Conservation (phyloP, 148 eudicot species). For the Cornus controversa region DNA sequence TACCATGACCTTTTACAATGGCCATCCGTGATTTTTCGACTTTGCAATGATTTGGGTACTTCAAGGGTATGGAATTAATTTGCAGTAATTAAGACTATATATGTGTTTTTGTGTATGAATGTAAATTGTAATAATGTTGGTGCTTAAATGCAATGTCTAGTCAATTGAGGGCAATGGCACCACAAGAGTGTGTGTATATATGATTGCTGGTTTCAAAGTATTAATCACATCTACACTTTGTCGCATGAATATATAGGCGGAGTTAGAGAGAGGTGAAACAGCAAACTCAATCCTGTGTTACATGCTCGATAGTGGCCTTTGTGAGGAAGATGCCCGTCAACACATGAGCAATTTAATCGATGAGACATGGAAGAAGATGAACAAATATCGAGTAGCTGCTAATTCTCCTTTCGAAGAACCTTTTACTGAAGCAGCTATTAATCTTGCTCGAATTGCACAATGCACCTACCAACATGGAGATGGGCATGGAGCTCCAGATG, state of each 20-base stretch:
- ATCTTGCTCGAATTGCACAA: conserved; percentile 29
- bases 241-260: conserved; percentile 15
- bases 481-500: conserved; percentile 32
- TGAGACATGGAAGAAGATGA: conserved; percentile 32
- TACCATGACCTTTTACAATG: neutral
- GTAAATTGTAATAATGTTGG: no score
- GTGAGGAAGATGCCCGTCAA: conserved; percentile 24
- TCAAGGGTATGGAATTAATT: conserved; percentile 14
- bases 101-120: no score
- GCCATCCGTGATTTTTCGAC: conserved; percentile 19
- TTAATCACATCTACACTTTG: no score
- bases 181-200: no score
- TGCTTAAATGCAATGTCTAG: no score
- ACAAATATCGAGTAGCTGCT: conserved; percentile 2
- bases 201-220: no score
- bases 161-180: no score
- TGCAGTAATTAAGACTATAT: no score
- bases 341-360: conserved; percentile 25
- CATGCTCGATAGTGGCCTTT: conserved; percentile 20
- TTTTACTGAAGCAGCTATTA: conserved; percentile 19
- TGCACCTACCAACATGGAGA: conserved; percentile 38
- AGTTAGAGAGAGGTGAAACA: conserved; percentile 32
- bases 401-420: conserved; percentile 3
- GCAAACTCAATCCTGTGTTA: conserved; percentile 31
- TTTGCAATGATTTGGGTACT: conserved; percentile 26